Base-by-base conservation (phyloP, 1,139 yeast species). In the Lodderomyces theae region DNA sequence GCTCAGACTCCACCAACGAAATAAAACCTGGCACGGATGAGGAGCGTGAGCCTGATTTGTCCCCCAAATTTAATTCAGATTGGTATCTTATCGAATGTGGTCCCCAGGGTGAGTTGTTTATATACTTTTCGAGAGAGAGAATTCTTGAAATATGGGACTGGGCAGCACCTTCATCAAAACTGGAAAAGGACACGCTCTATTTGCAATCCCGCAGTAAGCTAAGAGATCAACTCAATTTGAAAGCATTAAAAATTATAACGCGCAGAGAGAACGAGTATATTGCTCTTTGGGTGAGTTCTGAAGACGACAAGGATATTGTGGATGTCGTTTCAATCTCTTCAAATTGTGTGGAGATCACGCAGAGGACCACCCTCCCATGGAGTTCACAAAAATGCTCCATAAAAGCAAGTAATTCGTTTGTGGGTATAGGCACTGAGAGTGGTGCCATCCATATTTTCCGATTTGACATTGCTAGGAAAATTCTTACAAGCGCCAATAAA, bases 91-190 rank as follows among this genome's bases (percentile, higher is more conserved):
- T 66, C 28, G 72, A 64, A 38, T 59, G 64, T 42, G 80, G 81
- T 0, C 49, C 58, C 5, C 52, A 61, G 39, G 82, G 82, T 2
- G 82, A 77, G 42, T 45, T 78, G 5, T 54, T 74, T 33, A 45
- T 75, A 2, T 58, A 66, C n/a, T 23, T 4, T 67, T 58, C 46
- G 49, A 53, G 1, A 5, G 21, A n/a, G 11, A 48, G 52, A 11
- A 38, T 57, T 1, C 44, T 77, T 12, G 79, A 77, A 47, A 57
- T 77, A 3, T 79, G 82, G 82, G 76, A 71, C 47, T 76, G 29
- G 37, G n/a, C 3, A 22, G 19, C 10, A 6, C 29, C 26, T 11
- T 5, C 13, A 11, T 15, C 81, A 80, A 22, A 38, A 42, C 46
- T 49, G 25, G 61, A 61, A 29, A 63, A 61, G 18, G 70, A 64